These are phyloP conservation scores for Claviceps sp. DNA, from an alignment of 2,329 filamentous ascomycete genomes.

Conservation along the genomic window DNA sequence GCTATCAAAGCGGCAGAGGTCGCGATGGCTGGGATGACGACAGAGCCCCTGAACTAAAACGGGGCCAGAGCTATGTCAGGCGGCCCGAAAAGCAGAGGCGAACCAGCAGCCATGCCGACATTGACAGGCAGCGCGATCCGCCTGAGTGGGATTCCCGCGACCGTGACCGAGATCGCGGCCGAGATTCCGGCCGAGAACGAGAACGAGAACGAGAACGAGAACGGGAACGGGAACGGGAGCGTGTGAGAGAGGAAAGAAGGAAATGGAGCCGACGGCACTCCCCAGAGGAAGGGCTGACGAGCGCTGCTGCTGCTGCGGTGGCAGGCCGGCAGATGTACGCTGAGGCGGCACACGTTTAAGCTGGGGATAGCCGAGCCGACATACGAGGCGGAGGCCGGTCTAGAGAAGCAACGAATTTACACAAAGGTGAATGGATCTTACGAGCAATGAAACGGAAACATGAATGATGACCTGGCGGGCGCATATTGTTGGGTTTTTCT, in stretches of 20 bases:
- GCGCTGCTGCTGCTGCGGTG: conserved; percentile 20
- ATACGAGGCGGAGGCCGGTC: background rate
- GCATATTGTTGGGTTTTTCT: too few relatives aligned
- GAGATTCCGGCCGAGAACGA: conserved; percentile 20
- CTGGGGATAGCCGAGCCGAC: background rate
- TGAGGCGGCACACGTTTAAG: conserved; percentile 19
- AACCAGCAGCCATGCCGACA: conserved; percentile 37
- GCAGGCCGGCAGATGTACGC: conserved; percentile 18
- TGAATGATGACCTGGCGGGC: background rate
- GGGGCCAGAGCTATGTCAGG: conserved; percentile 21
- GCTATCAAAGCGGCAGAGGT: conserved; percentile 19
- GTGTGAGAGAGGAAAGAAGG: conserved; percentile 20
- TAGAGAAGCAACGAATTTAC: too few relatives aligned
- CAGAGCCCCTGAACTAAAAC: conserved; percentile 16
- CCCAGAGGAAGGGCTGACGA: conserved; percentile 17
- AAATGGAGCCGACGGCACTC: conserved; percentile 22
- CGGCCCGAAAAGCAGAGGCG: conserved; percentile 29
- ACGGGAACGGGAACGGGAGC: conserved; percentile 17
- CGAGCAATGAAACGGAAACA: background rate
- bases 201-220: conserved; percentile 17
- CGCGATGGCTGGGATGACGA: conserved; percentile 21
- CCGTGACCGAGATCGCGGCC: conserved; percentile 8
- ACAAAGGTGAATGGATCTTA: too few relatives aligned
- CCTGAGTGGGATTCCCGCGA: conserved; percentile 18
- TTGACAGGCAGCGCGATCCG: conserved; percentile 27